Evolutionary conservation across 441 rosid genomes (phyloP).

Genomic region (Syzygium malaccense): DNA sequence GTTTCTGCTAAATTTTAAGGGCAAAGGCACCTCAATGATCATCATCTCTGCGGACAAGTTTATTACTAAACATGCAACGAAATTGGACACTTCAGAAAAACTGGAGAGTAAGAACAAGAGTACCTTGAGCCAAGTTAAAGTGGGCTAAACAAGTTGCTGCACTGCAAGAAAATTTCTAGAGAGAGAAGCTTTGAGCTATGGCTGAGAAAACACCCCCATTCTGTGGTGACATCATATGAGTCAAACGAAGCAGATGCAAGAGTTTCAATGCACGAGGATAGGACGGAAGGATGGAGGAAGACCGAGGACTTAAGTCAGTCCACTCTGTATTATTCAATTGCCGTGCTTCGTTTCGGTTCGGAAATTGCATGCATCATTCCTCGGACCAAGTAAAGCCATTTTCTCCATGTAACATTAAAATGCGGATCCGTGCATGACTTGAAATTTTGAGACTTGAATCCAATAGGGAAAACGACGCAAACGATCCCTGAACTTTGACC

Average conservation of each 20-base stretch:
- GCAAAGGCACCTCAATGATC: not conserved
- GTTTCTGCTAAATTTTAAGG: not conserved
- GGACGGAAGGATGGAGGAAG: not conserved
- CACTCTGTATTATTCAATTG: not conserved
- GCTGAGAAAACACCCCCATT: not conserved
- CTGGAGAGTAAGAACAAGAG: not conserved
- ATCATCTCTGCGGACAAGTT: not conserved
- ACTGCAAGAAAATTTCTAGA: not conserved
- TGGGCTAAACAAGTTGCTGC: not conserved
- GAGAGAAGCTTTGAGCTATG: not conserved
- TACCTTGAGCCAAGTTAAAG: not conserved
- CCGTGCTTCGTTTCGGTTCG: not conserved
- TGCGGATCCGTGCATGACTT: not conserved
- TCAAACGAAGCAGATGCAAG: not conserved
- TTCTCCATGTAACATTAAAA: not conserved
- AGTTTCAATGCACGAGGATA: not conserved
- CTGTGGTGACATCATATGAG: not conserved
- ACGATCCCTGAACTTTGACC: rapidly evolving
- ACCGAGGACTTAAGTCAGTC: not conserved
- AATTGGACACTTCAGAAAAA: not conserved
- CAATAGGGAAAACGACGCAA: too few relatives aligned
- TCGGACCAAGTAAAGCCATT: not conserved
- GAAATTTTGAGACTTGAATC: not conserved
- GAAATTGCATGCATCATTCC: not conserved
- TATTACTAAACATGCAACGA: not conserved